Evolutionary conservation across 257 asterid genomes (phyloP), one percentile per base, ranked within the genome.

Genomic region (Verbascum thapsus): DNA sequence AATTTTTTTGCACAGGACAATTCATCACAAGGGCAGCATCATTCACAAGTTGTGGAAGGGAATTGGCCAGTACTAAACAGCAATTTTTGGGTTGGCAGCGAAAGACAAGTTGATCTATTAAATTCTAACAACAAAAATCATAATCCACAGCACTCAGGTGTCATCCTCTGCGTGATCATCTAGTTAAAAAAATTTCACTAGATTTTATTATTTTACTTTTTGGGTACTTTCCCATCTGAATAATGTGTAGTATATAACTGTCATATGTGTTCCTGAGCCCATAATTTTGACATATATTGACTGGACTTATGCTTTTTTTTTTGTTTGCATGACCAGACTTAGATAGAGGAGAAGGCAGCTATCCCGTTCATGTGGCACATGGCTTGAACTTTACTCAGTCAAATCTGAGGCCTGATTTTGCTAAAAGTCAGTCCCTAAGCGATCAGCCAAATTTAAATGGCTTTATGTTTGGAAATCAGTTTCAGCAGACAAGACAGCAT

Each of bases 1-100:
- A 91, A 91, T 80, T 88, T 91, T 59, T 91, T 88, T 70, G 86
- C 90, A 0, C 96, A 81, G 80, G 95, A 88, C 60, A 81, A 79
- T 66, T 58, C 79, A 43, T 80, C 76, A 1, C 91, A 73, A 78
- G 96, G 81, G 61, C 97, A 80, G 73, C 84, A 76, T 68, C 83
- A 74, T 26, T 72, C 88, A 58, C 85, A 78, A 42, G 78, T 73
- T 68, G 70, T 68, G 64, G 94, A 84, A 44, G 85, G 88, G 43
- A 78, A 76, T 57, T 83, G 88, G 90, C 81, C 88, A 8, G 79
- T 73, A 51, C 72, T 61, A 32, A 77, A 79, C 61, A 77, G 57
- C 74, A 83, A 71, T 64, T 73, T 72, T 74, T 79, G 85, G 87
- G 84, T 53, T 73, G 92, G 91, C 64, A 80, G 59, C 79, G 92